Evolutionary conservation across 805 yeast genomes (phyloP), one percentile per base, ranked within the genome.

Genomic region (Isabelozyma gotoi): DNA sequence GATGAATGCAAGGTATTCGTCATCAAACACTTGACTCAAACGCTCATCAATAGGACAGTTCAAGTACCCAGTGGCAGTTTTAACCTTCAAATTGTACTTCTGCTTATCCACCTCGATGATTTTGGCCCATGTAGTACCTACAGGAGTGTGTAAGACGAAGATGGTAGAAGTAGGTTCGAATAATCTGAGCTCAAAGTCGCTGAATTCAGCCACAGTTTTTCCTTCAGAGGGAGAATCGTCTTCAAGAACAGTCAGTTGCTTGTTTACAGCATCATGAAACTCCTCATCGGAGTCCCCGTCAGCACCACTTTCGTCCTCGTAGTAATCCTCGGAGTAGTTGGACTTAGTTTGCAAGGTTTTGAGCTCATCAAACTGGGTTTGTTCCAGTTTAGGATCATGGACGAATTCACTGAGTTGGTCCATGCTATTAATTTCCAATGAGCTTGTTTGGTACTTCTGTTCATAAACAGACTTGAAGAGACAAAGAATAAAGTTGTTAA

Each of bases 381-480:
- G 45, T 36, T 52, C 57, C 15, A 49, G 29, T 41, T 56, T 52
- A n/a, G 62, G 60, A 34, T 58, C 59, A 47, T 65, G 62, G 4
- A 77, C 73, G 52, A 88, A 85, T 52, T 85, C 85, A 31, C 73
- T 63, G 39, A 88, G 67, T 33, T 82, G 82, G 5, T 60, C 63
- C 19, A 50, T 50, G 8, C 65, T 63, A 1, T 75, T 57, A 4
- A 76, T 77, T 11, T 68, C 68, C 1, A 62, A 57, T 6, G 84
- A 73, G 4, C 82, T 67, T 48, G 67, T 76, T 49, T 75, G 79
- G 60, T 84, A 87, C 56, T 85, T 87, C 50, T 82, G 76, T 59
- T 89, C 96, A 58, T 78, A 92, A 52, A 83, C 80, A 55, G 96
- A 88, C 44, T 77, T 77, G 55, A 80, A 75, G 11, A 88, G 71